These are phyloP conservation scores for Pseudogymnoascus pannorum DNA, from an alignment of 2,329 filamentous ascomycete genomes.

Conservation along the genomic window DNA sequence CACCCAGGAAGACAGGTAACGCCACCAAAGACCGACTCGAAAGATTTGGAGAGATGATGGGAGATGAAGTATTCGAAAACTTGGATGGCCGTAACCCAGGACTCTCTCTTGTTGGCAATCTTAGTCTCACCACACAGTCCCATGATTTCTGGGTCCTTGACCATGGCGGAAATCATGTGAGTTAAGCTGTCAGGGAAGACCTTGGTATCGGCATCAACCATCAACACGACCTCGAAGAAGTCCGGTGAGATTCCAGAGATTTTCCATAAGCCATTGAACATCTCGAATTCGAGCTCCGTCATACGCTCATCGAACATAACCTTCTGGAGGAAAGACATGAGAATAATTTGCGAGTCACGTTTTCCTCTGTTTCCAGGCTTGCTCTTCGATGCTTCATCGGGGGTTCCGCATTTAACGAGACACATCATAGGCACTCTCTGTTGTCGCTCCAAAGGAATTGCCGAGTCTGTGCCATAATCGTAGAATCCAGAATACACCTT, in stretches of 20 bases:
- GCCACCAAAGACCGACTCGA: conserved; percentile 97
- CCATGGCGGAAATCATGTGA: conserved; percentile 98
- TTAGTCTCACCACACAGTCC: conserved; percentile 97
- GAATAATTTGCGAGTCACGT: conserved; percentile 95
- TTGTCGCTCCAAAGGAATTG: conserved; percentile 77
- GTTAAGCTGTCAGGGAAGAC: conserved; percentile 97
- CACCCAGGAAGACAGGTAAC: conserved; percentile 97
- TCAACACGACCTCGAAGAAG: conserved; percentile 95
- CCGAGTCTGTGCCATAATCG: conserved; percentile 78
- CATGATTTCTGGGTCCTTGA: conserved; percentile 98
- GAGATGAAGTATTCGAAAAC: conserved; percentile 99
- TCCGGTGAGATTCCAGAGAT: conserved; percentile 97
- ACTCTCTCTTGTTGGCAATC: conserved; percentile 94
- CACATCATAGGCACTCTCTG: conserved; percentile 97
- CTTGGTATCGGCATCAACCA: conserved; percentile 99
- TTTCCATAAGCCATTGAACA: conserved; percentile 99
- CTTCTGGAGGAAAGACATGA: conserved; percentile 99
- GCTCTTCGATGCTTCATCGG: conserved; percentile 68
- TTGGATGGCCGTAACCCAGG: conserved; percentile 96
- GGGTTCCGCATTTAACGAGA: conserved; percentile 91
- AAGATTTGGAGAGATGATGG: conserved; percentile 92
- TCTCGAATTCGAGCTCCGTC: conserved; percentile 98
- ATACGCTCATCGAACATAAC: conserved; percentile 99
- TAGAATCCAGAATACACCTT: conserved; percentile 98
- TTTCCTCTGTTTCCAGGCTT: conserved; percentile 98